Base-by-base conservation (phyloP, 805 yeast species). In the Hanseniaspora hatyaiensis region DNA sequence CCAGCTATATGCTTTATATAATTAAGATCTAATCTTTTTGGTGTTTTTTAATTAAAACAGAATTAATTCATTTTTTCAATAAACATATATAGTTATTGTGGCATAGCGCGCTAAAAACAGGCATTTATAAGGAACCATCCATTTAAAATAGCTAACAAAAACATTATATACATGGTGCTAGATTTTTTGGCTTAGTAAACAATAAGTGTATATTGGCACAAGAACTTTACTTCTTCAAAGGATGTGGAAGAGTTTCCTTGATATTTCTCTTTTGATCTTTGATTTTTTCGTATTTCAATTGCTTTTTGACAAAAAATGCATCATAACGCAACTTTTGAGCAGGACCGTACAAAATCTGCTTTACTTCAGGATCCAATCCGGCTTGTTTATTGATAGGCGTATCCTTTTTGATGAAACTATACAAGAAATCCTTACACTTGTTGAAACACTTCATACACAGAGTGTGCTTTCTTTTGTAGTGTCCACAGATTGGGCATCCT, bases 401-500 rank as follows among this genome's bases (percentile, higher is more conserved):
- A 16, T 30, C 38, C 18, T 37, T 45, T 34, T 31, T 45, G 24
- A 45, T 37, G 15, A 45, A 45, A 20, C 42, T 31, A 19, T 37
- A 45, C 51, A 57, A 52, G 20, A 65, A 61, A 22, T 53, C 55
- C 34, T 54, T 55, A 52, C 59, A 48, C 50, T 54, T 52, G 53
- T 57, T 52, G 13, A 60, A 57, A 67, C 98, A 89, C 59, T 82
- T 75, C 94, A 86, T 85, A 66, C 98, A 89, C 57, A 89, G 70
- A 50, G 87, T 78, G 64, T 92, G 95, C 1, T 92, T 78, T 59
- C 96, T 74, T 66, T 89, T 92, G 56, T 77, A 81, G 52, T 83
- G 81, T 37, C 98, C 98, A 67, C 98, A 89, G 0, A 95, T 81
- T 2, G 97, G 96, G 62, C 98, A 89, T 62, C 94, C 75, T 52